These are phyloP conservation scores for Chalaropsis ovoidea DNA, from an alignment of 2,329 filamentous ascomycete genomes.

Conservation along the genomic window DNA sequence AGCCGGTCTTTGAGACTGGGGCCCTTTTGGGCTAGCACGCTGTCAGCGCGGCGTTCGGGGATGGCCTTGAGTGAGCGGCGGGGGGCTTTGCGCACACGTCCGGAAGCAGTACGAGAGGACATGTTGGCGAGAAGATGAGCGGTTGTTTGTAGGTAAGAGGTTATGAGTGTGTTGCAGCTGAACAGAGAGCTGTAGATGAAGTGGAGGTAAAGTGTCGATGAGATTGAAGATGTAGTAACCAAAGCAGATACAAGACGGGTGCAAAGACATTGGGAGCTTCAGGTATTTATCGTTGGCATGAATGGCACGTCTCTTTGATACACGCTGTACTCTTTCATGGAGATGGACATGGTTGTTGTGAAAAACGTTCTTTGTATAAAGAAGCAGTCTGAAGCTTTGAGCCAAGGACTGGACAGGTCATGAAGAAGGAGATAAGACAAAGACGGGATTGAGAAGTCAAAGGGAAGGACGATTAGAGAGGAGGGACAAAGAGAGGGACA, in stretches of 20 bases:
- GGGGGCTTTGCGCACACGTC: conserved; percentile 11
- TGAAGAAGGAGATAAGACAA: background rate
- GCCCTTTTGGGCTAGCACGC: background rate
- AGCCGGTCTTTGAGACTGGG: conserved; percentile 23
- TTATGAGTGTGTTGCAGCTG: no score
- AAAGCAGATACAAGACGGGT: background rate
- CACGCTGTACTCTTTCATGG: background rate
- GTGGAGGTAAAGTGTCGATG: background rate
- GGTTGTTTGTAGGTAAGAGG: background rate
- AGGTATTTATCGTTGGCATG: background rate
- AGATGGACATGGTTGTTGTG: background rate
- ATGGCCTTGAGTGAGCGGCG: conserved; percentile 3
- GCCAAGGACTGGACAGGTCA: background rate
- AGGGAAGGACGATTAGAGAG: background rate
- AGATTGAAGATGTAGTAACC: background rate
- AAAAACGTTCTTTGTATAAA: background rate
- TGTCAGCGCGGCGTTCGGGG: conserved; percentile 7
- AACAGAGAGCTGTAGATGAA: background rate
- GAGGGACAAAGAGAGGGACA: background rate
- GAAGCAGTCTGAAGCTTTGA: background rate
- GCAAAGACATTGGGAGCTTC: no score
- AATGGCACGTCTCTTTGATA: background rate
- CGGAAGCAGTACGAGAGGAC: background rate
- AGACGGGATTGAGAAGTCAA: background rate
- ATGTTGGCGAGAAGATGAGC: background rate